phyloP scores from a whole-genome alignment of 2,329 filamentous ascomycete species.

The Mollisiaceae sp. region DNA sequence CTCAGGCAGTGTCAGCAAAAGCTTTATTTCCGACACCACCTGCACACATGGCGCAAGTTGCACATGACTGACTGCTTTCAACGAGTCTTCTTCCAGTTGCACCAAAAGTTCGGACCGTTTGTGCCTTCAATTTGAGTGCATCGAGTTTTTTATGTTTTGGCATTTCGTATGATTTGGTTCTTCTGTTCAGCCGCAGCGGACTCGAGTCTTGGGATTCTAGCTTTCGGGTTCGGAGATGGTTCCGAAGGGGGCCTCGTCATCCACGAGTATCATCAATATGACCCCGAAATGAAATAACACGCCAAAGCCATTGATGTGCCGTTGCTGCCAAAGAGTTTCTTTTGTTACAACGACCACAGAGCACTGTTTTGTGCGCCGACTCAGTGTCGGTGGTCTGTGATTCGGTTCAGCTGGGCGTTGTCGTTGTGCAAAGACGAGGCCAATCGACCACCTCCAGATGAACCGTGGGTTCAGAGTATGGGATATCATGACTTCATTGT shows the following conservation, averaged over 20 bases:
- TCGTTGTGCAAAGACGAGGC: background rate
- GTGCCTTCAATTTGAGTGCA: background rate
- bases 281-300: background rate
- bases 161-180: background rate
- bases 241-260: slow-evolving; percentile 1
- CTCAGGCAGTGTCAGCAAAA: background rate
- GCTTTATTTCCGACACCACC: slow-evolving; percentile 4
- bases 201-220: background rate
- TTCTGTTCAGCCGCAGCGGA: background rate
- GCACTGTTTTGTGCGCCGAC: background rate
- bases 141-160: background rate
- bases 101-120: background rate
- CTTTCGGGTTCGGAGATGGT: background rate
- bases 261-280: background rate
- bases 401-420: background rate
- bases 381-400: background rate
- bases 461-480: background rate
- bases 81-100: too few relatives aligned
- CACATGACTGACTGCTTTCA: background rate
- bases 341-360: background rate
- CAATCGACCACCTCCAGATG: background rate
- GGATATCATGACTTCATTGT: background rate
- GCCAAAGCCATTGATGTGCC: background rate
- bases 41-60: background rate
- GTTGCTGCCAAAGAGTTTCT: background rate